Base-by-base conservation (phyloP, 495 filamentous ascomycete genomes). In the Elaphomyces granulatus region DNA sequence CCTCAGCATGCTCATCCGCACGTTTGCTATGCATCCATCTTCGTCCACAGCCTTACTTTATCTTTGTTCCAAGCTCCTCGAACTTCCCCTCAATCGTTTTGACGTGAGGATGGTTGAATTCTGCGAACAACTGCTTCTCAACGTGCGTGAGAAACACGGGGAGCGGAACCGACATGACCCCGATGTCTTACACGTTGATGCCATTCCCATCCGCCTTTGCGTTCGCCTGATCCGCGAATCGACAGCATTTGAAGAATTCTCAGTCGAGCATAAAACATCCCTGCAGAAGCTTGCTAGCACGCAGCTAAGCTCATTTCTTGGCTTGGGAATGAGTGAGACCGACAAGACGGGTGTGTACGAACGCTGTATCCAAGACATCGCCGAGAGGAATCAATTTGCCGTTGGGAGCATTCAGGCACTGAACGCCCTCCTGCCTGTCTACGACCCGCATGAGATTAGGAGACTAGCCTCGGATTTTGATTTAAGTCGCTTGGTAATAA, bases 331-430 rank as follows among this genome's bases (percentile, higher is more conserved):
- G 18, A 61, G 55, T 31, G 60, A 64, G 30, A 46, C 50, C 7
- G 64, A 67, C 34, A 68, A 71, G 38, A 61, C 63, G 44, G 56
- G 61, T 8, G 75, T 77, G 10, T 77, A 75, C 38, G 58, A 68
- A 39, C 58, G 59, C 23, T 79, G 75, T 41, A 60, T 80, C 19
- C 54, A 63, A 28, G 74, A 81, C 46, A 75, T 81, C 37, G 62
- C 68, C 9, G 58, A 63, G 31, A 68, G 56, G 55, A 75, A 68
- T 17, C 43, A 63, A 20, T 73, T 63, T 19, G 68, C 70, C 6
- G 68, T 71, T 2, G 85, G 84, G 2, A 90, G 83, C 48, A 73
- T 87, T 10, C 81, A 78, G 45, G 77, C 75, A 4, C 58, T 93
- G 20, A 68, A 63, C 42, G 69, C 72, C 15, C 57, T 87, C 15